Percentiles rank a stretch among this genome's conserved stretches.
Evolutionary conservation across 306 rosid species (phyloP).

Genomic region (Sophora flavescens): DNA sequence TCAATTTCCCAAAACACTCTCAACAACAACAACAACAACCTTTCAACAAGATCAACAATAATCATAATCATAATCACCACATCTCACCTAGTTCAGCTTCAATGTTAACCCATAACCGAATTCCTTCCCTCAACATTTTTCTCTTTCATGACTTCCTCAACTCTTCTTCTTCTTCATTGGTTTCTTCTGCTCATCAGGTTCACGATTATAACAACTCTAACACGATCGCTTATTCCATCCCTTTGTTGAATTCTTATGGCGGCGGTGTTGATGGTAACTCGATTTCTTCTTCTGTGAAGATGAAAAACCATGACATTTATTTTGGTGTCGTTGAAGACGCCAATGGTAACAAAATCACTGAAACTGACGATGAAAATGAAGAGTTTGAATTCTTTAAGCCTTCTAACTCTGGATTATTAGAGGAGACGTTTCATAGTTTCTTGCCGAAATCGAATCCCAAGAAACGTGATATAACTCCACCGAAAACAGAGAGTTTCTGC

Average conservation of each 20-base stretch:
- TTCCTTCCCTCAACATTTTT: slow-evolving; percentile 59
- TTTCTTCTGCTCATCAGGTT: slow-evolving; percentile 32
- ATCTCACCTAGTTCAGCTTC: slow-evolving; percentile 13
- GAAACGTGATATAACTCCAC: not conserved
- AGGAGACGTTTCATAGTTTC: slow-evolving; percentile 71
- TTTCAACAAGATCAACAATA: not conserved
- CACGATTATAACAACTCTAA: not conserved
- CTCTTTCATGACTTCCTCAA: slow-evolving; percentile 58
- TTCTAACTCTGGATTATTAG: slow-evolving; percentile 75
- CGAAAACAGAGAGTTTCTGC: not conserved
- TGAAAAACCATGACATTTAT: not conserved
- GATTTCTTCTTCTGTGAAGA: no score
- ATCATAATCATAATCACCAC: slow-evolving; percentile 7
- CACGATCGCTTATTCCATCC: slow-evolving; percentile 31
- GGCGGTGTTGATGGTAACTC: not conserved
- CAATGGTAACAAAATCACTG: not conserved
- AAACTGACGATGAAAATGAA: not conserved
- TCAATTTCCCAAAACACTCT: slow-evolving; percentile 52
- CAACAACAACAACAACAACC: slow-evolving; percentile 27
- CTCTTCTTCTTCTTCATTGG: slow-evolving; percentile 43
- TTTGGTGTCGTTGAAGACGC: not conserved
- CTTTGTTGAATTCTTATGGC: slow-evolving; percentile 7
- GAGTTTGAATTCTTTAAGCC: slow-evolving; percentile 63
- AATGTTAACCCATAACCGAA: not conserved
- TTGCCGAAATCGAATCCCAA: slow-evolving; percentile 60